phyloP scores from a whole-genome alignment of 306 rosid species.

The Ammopiptanthus mongolicus region DNA sequence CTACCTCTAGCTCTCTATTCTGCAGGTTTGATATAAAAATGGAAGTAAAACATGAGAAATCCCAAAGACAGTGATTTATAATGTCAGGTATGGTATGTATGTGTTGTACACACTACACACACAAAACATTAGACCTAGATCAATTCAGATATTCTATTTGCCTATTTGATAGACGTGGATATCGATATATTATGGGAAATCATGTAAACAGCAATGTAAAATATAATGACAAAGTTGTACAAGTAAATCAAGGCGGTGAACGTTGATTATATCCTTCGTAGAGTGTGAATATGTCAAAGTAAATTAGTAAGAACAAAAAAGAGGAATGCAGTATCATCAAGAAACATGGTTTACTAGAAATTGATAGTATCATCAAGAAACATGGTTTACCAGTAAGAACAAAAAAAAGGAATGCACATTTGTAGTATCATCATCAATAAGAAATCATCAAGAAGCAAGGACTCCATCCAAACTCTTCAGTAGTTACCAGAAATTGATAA shows the following conservation, averaged over 20 bases:
- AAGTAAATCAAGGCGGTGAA: constrained; percentile 85
- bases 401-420: no score
- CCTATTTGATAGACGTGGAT: background rate
- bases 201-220: background rate
- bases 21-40: background rate
- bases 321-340: no score
- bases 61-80: background rate
- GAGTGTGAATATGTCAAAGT: constrained; percentile 89
- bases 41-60: background rate
- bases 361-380: no score
- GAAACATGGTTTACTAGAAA: no score
- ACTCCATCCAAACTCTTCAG: no score
- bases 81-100: background rate
- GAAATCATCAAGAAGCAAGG: no score
- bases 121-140: background rate
- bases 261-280: constrained; percentile 87
- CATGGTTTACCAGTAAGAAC: no score
- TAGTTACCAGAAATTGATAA: no score
- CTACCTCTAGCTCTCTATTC: background rate
- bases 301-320: no score
- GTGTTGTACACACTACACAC: background rate
- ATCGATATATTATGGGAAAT: constrained; percentile 7
- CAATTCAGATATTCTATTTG: background rate
- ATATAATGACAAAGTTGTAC: constrained; percentile 24
- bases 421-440: no score